Percentiles rank a stretch among this genome's conserved stretches.
These are phyloP conservation scores for Ramularia collo-cygni DNA, from an alignment of 2,329 filamentous ascomycete species.

Conservation along the genomic window DNA sequence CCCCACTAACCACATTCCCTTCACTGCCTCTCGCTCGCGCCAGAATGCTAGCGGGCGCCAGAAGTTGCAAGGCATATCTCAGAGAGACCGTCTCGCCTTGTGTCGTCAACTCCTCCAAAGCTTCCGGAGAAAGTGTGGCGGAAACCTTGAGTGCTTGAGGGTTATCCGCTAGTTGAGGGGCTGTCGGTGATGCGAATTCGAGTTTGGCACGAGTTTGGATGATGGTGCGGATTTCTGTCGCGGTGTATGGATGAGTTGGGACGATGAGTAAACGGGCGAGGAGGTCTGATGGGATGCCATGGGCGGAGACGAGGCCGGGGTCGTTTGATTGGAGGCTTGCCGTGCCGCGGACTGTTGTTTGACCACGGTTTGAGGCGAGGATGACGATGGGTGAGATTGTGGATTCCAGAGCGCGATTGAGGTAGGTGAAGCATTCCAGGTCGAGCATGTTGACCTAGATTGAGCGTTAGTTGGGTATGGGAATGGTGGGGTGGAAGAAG, in stretches of 20 bases:
- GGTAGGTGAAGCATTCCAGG: slow-evolving; percentile 97
- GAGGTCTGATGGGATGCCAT: slow-evolving; percentile 91
- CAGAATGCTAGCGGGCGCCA: slow-evolving; percentile 85
- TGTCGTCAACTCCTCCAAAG: slow-evolving; percentile 78
- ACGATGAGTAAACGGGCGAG: slow-evolving; percentile 91
- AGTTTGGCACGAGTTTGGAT: slow-evolving; percentile 65
- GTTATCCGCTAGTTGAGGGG: slow-evolving; percentile 28
- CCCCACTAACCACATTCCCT: slow-evolving; percentile 37
- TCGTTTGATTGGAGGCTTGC: slow-evolving; percentile 47
- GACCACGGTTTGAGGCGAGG: slow-evolving; percentile 91
- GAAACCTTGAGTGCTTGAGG: slow-evolving; percentile 59
- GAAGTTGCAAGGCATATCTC: slow-evolving; percentile 84
- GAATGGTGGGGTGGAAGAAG: slow-evolving; percentile 1
- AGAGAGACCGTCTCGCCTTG: slow-evolving; percentile 85
- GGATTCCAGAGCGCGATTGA: slow-evolving; percentile 95
- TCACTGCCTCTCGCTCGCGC: slow-evolving; percentile 58
- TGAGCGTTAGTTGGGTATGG: slow-evolving; percentile 1
- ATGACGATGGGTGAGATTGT: slow-evolving; percentile 95
- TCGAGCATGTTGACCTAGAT: slow-evolving; percentile 95
- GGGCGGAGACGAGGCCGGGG: slow-evolving; percentile 65
- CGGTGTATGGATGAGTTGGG: slow-evolving; percentile 82
- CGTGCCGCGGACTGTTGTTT: slow-evolving; percentile 82
- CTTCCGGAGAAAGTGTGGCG: slow-evolving; percentile 70
- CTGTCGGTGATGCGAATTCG: slow-evolving; percentile 30
- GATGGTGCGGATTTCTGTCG: slow-evolving; percentile 87